phyloP scores from a whole-genome alignment of 1,139 yeast genomes.

The Wickerhamiella pararugosa region DNA sequence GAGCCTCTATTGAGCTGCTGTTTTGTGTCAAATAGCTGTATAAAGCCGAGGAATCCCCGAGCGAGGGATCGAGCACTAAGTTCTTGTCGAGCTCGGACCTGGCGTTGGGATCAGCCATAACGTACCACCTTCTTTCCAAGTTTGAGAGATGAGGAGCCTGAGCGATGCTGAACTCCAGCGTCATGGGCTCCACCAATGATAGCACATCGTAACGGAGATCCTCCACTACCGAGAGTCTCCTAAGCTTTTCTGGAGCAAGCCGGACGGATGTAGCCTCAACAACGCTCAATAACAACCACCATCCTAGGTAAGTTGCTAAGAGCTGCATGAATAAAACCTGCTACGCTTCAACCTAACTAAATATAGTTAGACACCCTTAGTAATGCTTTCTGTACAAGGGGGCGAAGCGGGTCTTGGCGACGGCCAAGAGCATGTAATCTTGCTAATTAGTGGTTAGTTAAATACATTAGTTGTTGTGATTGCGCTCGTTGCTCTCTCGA shows the following conservation, averaged over 20 bases:
- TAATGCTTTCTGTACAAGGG: no score
- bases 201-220: not conserved
- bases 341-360: no score
- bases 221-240: slow-evolving; percentile 2
- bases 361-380: no score
- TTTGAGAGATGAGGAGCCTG: slow-evolving; percentile 18
- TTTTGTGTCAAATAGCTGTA: slow-evolving; percentile 19
- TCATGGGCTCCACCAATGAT: not conserved
- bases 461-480: not conserved
- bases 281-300: not conserved
- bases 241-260: not conserved
- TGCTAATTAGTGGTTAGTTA: no score
- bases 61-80: not conserved
- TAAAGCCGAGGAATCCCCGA: slow-evolving; percentile 9
- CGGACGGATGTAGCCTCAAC: slow-evolving; percentile 4
- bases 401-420: no score
- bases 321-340: no score
- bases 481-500: slow-evolving; percentile 14
- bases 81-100: slow-evolving; percentile 4
- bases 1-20: slow-evolving; percentile 16
- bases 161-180: slow-evolving; percentile 17
- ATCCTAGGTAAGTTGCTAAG: no score
- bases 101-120: slow-evolving; percentile 20
- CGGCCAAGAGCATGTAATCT: no score
- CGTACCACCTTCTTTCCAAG: slow-evolving; percentile 22